phyloP scores from a whole-genome alignment of 1,284 basidiomycete species.

The Trichosporon sp. region DNA sequence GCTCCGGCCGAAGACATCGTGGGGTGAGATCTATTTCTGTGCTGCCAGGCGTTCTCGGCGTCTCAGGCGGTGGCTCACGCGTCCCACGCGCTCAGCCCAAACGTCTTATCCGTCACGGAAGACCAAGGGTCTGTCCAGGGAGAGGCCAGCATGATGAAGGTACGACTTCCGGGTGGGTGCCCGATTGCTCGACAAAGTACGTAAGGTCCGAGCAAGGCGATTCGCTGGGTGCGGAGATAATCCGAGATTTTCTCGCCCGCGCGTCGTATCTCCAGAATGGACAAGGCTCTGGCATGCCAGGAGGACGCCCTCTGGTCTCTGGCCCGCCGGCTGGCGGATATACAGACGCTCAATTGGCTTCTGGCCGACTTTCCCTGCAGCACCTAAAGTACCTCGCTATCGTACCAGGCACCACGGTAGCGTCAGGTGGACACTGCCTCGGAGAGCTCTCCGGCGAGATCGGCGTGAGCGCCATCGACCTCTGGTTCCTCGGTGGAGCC shows the following conservation, averaged over 20 bases:
- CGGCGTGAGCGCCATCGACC: background rate
- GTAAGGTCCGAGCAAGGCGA: background rate
- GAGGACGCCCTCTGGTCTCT: background rate
- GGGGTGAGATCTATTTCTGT: background rate
- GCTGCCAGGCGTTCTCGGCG: background rate
- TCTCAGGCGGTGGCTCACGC: background rate
- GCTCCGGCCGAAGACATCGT: background rate
- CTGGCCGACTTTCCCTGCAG: background rate
- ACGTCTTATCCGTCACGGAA: background rate
- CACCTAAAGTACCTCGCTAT: background rate
- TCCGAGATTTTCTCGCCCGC: background rate
- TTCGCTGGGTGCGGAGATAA: background rate
- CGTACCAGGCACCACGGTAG: background rate
- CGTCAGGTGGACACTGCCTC: background rate
- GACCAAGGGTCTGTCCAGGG: background rate
- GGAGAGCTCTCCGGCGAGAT: background rate
- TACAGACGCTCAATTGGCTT: background rate
- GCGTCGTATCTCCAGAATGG: no score
- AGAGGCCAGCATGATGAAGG: background rate
- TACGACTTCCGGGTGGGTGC: background rate
- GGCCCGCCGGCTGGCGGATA: background rate
- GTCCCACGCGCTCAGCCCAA: background rate
- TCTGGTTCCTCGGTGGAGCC: background rate
- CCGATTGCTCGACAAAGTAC: background rate
- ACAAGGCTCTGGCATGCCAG: no score